These are phyloP conservation scores for Graphilbum ipis-grandicollis DNA, from an alignment of 2,329 filamentous ascomycete species.

Conservation along the genomic window DNA sequence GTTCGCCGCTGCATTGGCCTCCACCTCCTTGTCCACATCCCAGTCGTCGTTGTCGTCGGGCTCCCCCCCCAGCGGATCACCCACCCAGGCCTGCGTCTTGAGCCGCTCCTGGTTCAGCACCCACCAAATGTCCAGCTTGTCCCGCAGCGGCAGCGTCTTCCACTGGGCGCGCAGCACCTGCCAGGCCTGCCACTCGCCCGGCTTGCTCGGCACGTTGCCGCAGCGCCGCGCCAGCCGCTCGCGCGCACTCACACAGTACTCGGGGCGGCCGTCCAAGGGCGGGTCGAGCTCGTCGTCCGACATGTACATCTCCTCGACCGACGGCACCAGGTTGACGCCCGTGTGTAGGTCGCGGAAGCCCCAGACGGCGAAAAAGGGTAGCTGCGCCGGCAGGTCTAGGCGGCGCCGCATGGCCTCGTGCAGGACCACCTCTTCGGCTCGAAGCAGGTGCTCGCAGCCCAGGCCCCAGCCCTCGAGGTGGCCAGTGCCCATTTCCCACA, in stretches of 20 bases:
- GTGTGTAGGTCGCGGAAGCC: constrained; percentile 39
- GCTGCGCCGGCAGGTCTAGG: constrained; percentile 27
- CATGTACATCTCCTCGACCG: constrained; percentile 32
- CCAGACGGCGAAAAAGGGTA: constrained; percentile 42
- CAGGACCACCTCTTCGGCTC: constrained; percentile 41
- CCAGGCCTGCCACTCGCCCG: constrained; percentile 23
- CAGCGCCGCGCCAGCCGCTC: constrained; percentile 9
- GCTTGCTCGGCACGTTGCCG: constrained; percentile 16
- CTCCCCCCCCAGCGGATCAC: constrained; percentile 7
- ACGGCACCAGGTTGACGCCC: constrained; percentile 29
- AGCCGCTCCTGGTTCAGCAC: constrained; percentile 13
- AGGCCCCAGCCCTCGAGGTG: constrained; percentile 40
- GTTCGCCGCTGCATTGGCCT: constrained; percentile 3
- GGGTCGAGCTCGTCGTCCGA: constrained; percentile 20
- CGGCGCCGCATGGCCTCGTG: constrained; percentile 34
- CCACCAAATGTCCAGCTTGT: constrained; percentile 20
- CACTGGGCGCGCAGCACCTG: constrained; percentile 28
- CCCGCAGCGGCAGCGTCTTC: constrained; percentile 17
- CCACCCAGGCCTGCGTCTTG: constrained; percentile 7
- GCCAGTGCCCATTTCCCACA: constrained; percentile 30
- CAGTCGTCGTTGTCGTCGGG: constrained; percentile 8
- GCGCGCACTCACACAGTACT: constrained; percentile 18
- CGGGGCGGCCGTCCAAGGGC: neutral
- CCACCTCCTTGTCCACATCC: constrained; percentile 15
- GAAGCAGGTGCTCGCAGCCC: constrained; percentile 26